These are phyloP conservation scores for Furcasterigmium sp. DNA, from an alignment of 2,329 filamentous ascomycete genomes.

Conservation along the genomic window DNA sequence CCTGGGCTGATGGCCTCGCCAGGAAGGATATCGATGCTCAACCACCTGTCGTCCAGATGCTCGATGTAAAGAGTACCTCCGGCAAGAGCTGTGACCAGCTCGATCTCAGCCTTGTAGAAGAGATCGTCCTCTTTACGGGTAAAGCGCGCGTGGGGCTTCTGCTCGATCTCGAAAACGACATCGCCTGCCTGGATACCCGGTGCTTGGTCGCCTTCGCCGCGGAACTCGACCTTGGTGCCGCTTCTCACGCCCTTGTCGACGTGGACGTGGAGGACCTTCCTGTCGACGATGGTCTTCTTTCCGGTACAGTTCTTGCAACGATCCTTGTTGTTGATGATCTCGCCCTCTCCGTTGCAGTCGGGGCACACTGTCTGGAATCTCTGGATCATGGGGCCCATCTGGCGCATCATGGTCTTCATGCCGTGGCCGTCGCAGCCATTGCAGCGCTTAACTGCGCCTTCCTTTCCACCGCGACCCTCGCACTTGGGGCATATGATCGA, in stretches of 20 bases:
- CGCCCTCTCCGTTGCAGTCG: slow-evolving; percentile 95
- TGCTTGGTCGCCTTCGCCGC: slow-evolving; percentile 92
- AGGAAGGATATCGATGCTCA: slow-evolving; percentile 86
- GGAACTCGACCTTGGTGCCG: slow-evolving; percentile 95
- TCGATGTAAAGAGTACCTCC: slow-evolving; percentile 90
- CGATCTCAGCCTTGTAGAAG: slow-evolving; percentile 91
- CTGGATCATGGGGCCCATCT: slow-evolving; percentile 99
- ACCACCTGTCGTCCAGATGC: slow-evolving; percentile 95
- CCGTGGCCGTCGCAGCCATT: slow-evolving; percentile 85
- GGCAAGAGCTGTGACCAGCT: slow-evolving; percentile 88
- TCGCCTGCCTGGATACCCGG: slow-evolving; percentile 91
- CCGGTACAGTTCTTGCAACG: slow-evolving; percentile 93
- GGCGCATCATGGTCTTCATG: slow-evolving; percentile 99
- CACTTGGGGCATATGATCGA: slow-evolving; percentile 96
- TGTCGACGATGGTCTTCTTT: slow-evolving; percentile 97
- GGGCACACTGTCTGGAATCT: slow-evolving; percentile 99
- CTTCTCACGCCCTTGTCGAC: slow-evolving; percentile 91
- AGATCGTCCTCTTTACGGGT: slow-evolving; percentile 94
- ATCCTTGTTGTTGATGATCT: slow-evolving; percentile 95
- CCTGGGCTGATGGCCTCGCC: slow-evolving; percentile 92
- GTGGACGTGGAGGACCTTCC: slow-evolving; percentile 97
- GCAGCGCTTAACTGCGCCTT: slow-evolving; percentile 94
- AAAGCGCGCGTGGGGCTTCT: slow-evolving; percentile 96
- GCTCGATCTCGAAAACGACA: slow-evolving; percentile 97
- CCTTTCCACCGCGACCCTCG: slow-evolving; percentile 90